These are phyloP conservation scores for Beauveria bassiana DNA, from an alignment of 2,329 filamentous ascomycete genomes.

Conservation along the genomic window DNA sequence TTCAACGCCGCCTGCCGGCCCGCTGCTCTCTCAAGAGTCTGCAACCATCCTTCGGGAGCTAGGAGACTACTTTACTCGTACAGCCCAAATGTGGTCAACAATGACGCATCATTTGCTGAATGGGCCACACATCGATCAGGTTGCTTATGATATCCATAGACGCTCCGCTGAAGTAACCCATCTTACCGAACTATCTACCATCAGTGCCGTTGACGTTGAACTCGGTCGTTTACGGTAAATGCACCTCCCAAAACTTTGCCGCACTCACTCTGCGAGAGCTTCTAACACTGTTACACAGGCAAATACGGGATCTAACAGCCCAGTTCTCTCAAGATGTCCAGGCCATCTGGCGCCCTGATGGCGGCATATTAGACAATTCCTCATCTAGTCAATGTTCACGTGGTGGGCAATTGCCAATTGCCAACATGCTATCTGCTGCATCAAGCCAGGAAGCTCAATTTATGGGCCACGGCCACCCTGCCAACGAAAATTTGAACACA, in stretches of 20 bases:
- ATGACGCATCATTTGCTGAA: conserved; percentile 27
- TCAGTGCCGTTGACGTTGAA: conserved; percentile 26
- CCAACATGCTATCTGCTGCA: background rate
- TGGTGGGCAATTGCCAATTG: background rate
- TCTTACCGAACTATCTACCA: conserved; percentile 22
- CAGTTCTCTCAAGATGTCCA: conserved; percentile 28
- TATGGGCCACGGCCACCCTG: background rate
- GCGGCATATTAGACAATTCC: background rate
- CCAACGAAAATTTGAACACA: background rate
- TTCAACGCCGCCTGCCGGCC: conserved; percentile 12
- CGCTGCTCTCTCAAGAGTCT: conserved; percentile 11
- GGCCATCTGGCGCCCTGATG: conserved; percentile 22
- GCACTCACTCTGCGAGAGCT: background rate
- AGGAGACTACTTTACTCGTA: conserved; percentile 28
- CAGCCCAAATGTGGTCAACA: conserved; percentile 25
- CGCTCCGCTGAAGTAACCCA: conserved; percentile 18
- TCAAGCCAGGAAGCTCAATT: background rate
- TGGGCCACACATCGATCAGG: conserved; percentile 25
- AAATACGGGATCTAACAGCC: conserved; percentile 26
- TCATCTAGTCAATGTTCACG: background rate
- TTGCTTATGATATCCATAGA: conserved; percentile 21
- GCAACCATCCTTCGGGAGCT: conserved; percentile 26
- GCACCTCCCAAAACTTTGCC: background rate
- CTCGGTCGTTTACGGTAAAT: conserved; percentile 27
- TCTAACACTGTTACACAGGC: conserved; percentile 17